Percentiles rank a stretch among this genome's conserved stretches.
Conservation (phyloP, 228 moss, liverwort and hornwort genomes). For the Sphagnum magellanicum region DNA sequence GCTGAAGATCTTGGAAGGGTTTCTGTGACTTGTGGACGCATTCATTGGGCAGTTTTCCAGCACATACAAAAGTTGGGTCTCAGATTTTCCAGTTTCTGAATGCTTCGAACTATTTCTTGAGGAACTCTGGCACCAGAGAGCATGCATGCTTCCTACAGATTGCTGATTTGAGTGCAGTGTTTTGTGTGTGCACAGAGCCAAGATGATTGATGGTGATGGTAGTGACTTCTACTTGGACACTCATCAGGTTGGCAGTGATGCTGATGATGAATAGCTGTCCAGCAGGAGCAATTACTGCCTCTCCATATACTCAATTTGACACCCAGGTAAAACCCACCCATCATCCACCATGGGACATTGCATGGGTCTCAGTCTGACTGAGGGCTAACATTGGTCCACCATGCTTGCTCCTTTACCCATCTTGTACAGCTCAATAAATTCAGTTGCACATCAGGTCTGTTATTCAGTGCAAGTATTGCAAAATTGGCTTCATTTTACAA, state of each 20-base stretch:
- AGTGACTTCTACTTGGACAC: slow-evolving; percentile 65
- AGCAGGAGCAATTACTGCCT: background rate
- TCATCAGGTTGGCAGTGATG: slow-evolving; percentile 82
- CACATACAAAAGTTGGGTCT: too few species aligned
- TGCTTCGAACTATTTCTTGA: background rate
- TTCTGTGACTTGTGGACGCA: background rate
- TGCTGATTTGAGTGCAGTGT: background rate
- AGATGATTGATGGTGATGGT: slow-evolving; percentile 73
- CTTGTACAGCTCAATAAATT: too few species aligned
- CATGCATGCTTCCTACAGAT: background rate
- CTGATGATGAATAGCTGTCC: slow-evolving; percentile 50
- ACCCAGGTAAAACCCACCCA: too few species aligned
- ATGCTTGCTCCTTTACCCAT: too few species aligned
- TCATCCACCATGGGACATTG: too few species aligned
- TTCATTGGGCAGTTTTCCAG: too few species aligned
- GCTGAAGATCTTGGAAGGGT: background rate
- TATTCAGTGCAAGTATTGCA: too few species aligned
- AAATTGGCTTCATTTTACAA: too few species aligned
- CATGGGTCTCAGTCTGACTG: too few species aligned
- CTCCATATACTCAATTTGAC: too few species aligned
- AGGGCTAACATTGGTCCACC: too few species aligned
- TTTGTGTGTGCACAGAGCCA: slow-evolving; percentile 45
- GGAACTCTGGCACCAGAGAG: background rate
- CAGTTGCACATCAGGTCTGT: too few species aligned
- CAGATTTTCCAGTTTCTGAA: background rate